These are phyloP conservation scores for Colletotrichum australisinense DNA, from an alignment of 2,329 filamentous ascomycete genomes.

Conservation along the genomic window DNA sequence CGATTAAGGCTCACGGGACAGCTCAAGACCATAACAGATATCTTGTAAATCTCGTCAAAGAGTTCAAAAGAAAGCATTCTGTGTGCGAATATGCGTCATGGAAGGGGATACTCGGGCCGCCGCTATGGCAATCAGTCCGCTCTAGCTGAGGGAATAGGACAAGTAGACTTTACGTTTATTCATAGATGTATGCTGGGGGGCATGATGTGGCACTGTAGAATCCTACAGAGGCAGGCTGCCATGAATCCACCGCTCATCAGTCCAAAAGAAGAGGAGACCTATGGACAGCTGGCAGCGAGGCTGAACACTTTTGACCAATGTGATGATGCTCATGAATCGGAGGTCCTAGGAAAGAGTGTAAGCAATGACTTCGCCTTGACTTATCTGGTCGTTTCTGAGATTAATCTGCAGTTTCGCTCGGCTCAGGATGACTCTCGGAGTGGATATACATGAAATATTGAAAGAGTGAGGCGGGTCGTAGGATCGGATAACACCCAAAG, in stretches of 20 bases:
- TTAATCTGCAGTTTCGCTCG: no score
- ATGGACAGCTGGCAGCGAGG: no score
- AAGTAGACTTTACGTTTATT: background rate
- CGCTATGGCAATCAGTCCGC: background rate
- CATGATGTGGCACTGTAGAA: background rate
- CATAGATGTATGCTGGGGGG: background rate
- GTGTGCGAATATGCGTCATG: no score
- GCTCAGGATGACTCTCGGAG: no score
- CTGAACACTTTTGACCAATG: no score
- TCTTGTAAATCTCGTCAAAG: background rate
- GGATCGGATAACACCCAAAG: background rate
- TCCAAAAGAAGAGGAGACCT: background rate
- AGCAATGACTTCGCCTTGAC: no score
- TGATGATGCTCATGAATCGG: no score
- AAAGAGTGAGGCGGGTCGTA: background rate
- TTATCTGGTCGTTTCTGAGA: no score
- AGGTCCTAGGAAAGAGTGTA: no score
- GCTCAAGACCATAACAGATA: background rate
- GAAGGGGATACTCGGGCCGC: background rate
- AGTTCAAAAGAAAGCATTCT: background rate
- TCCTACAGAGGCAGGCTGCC: background rate
- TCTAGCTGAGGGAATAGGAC: background rate
- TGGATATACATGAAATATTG: background rate
- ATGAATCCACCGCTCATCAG: background rate
- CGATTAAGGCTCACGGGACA: no score